Percentiles rank a stretch among this genome's conserved stretches.
Evolutionary conservation across 1,284 basidiomycete species (phyloP).

Genomic region (Cryptococcus maquisensis): DNA sequence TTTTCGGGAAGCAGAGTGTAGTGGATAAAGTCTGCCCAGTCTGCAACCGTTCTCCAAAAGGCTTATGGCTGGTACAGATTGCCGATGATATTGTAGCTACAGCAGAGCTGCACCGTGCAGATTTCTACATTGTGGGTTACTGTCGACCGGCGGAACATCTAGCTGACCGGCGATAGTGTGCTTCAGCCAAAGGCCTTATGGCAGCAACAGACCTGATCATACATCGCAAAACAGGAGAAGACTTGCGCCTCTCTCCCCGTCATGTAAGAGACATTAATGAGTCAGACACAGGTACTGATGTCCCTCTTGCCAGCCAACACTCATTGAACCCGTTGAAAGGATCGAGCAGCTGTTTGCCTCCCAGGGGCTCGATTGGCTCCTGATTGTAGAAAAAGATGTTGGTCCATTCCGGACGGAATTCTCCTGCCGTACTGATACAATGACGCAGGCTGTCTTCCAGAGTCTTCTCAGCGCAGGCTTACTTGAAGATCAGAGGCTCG

Average conservation of each 20-base stretch:
- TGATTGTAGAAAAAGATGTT: constrained; percentile 89
- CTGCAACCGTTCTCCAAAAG: background rate
- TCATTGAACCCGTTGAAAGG: constrained; percentile 71
- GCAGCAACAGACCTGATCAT: constrained; percentile 63
- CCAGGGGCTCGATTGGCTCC: constrained; percentile 63
- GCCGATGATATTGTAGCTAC: constrained; percentile 84
- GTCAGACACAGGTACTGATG: background rate
- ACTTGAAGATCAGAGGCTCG: constrained; percentile 48
- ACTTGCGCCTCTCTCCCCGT: constrained; percentile 54
- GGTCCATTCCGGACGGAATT: constrained; percentile 13
- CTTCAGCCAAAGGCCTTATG: constrained; percentile 79
- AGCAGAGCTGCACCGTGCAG: constrained; percentile 63
- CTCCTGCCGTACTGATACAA: background rate
- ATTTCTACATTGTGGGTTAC: constrained; percentile 69
- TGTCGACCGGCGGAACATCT: background rate
- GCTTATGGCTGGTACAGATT: constrained; percentile 54
- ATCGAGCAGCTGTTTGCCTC: constrained; percentile 53
- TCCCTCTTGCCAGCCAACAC: constrained; percentile 54
- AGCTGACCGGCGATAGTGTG: constrained; percentile 56
- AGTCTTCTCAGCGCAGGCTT: constrained; percentile 63
- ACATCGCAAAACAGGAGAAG: constrained; percentile 57
- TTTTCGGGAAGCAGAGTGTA: constrained; percentile 68
- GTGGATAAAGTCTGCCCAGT: constrained; percentile 62
- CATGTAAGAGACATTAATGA: constrained; percentile 51
- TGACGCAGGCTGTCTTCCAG: constrained; percentile 74